Conservation (phyloP, 257 asterid genomes). For the Rehmannia glutinosa region DNA sequence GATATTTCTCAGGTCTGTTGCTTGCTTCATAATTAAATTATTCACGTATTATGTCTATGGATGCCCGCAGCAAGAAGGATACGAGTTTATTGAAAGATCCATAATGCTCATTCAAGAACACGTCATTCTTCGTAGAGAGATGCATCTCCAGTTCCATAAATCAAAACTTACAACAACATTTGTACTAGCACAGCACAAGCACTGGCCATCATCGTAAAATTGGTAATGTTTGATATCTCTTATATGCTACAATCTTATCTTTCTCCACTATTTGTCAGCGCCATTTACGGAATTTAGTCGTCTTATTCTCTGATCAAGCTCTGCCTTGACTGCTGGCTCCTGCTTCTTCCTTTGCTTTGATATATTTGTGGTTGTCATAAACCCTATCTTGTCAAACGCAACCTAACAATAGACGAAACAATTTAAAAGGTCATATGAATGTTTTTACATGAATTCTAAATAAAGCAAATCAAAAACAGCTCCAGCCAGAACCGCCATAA, state of each 20-base stretch:
- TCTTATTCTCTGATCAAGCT: slow-evolving; percentile 79
- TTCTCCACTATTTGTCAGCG: slow-evolving; percentile 31
- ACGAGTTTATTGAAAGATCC: no score
- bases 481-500: no score
- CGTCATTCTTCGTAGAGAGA: background rate
- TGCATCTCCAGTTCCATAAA: slow-evolving; percentile 22
- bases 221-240: no score
- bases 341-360: slow-evolving; percentile 92
- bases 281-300: slow-evolving; percentile 50
- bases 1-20: no score
- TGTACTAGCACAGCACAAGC: no score
- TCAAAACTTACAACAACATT: slow-evolving; percentile 28
- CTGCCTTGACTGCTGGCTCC: slow-evolving; percentile 97
- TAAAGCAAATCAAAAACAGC: no score
- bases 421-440: background rate
- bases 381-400: slow-evolving; percentile 83
- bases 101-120: background rate
- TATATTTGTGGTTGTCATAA: slow-evolving; percentile 68
- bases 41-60: no score
- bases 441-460: no score
- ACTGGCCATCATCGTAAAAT: no score
- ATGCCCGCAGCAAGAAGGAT: no score
- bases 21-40: no score
- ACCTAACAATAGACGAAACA: slow-evolving; percentile 39
- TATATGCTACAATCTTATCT: no score